Percentiles rank a stretch among this genome's conserved stretches.
phyloP scores from a whole-genome alignment of 2,329 filamentous ascomycete species.

The Diaporthe citri region DNA sequence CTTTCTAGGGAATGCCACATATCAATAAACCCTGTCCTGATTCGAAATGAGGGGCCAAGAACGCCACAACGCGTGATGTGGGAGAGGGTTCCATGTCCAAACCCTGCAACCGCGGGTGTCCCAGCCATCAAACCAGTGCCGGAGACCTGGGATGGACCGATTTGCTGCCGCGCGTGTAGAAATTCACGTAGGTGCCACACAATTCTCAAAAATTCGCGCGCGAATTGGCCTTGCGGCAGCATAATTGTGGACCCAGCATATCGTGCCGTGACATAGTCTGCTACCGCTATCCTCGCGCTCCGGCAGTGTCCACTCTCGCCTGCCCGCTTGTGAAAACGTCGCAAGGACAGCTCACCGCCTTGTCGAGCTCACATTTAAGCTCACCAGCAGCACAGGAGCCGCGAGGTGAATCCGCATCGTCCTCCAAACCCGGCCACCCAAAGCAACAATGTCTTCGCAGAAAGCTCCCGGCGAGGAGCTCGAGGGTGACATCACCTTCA shows the following conservation, averaged over 20 bases:
- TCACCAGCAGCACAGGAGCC: neutral
- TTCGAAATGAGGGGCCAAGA: constrained; percentile 7
- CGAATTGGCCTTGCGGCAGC: neutral
- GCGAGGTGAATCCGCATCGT: constrained; percentile 2
- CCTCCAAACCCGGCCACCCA: neutral
- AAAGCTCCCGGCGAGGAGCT: constrained; percentile 20
- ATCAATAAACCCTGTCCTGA: neutral
- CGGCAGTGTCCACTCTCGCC: constrained; percentile 7
- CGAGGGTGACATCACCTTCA: constrained; percentile 66
- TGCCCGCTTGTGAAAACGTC: constrained; percentile 23
- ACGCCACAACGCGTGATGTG: constrained; percentile 26
- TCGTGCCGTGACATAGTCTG: constrained; percentile 2
- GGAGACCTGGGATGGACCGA: neutral
- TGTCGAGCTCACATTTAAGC: constrained; percentile 10
- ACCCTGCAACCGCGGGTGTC: constrained; percentile 16
- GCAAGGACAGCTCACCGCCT: constrained; percentile 28
- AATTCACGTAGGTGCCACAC: constrained; percentile 9
- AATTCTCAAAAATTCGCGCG: neutral
- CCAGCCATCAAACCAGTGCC: neutral
- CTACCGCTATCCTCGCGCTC: neutral
- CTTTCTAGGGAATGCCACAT: neutral
- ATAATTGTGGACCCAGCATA: constrained; percentile 1
- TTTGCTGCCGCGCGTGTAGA: constrained; percentile 9
- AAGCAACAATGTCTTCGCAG: constrained; percentile 18
- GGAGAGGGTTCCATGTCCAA: constrained; percentile 14